phyloP scores from a whole-genome alignment of 169 alveolate genomes.

The Plasmodium chabaudi region DNA sequence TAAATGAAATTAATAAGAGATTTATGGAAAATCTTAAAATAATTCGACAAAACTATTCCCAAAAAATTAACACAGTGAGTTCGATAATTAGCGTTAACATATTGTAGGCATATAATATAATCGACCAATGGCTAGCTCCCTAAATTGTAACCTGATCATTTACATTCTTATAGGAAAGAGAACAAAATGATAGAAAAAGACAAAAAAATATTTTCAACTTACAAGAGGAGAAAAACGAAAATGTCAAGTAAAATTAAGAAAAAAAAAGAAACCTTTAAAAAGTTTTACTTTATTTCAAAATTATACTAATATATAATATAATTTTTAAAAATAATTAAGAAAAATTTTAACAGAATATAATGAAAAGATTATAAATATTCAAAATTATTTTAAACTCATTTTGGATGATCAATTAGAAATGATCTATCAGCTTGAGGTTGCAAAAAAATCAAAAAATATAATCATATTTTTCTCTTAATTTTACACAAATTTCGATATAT shows the following conservation, averaged over 20 bases:
- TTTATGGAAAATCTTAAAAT: slow-evolving; percentile 23
- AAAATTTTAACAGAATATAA: slow-evolving; percentile 33
- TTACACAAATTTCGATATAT: background rate
- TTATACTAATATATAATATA: background rate
- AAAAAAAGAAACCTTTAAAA: background rate
- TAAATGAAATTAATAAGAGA: slow-evolving; percentile 35
- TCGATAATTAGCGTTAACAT: background rate
- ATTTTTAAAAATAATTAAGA: slow-evolving; percentile 3
- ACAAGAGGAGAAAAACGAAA: slow-evolving; percentile 55
- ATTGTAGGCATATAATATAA: no score
- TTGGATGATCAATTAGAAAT: slow-evolving; percentile 51
- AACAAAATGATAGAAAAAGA: slow-evolving; percentile 43
- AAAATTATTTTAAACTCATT: slow-evolving; percentile 37
- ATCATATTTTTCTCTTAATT: background rate
- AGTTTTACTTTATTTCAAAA: background rate
- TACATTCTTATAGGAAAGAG: slow-evolving; percentile 36
- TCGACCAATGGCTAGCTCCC: no score
- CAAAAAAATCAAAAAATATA: background rate
- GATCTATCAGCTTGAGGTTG: slow-evolving; percentile 45
- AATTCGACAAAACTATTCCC: slow-evolving; percentile 19
- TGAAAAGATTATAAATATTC: slow-evolving; percentile 41
- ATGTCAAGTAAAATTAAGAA: slow-evolving; percentile 19
- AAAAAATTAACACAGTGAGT: slow-evolving; percentile 49
- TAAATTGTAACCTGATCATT: no score
- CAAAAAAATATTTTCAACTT: slow-evolving; percentile 53